These are phyloP conservation scores for Aspergillus flavus DNA, from an alignment of 2,329 filamentous ascomycete species.

Conservation along the genomic window DNA sequence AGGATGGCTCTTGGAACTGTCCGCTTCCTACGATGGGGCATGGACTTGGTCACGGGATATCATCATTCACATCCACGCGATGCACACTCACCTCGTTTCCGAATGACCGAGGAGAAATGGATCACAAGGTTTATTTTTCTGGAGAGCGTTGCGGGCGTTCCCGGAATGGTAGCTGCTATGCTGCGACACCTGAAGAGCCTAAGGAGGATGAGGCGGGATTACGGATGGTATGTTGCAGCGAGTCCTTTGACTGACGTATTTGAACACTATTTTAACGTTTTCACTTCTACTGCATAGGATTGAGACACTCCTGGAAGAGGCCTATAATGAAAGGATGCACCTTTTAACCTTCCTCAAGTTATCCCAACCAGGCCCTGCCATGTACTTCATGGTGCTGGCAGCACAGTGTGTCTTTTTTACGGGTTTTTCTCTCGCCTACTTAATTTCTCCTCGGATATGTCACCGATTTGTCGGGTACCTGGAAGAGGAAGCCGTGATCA, in stretches of 20 bases:
- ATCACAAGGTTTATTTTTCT: slow-evolving; percentile 88
- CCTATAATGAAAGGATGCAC: slow-evolving; percentile 93
- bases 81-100: slow-evolving; percentile 55
- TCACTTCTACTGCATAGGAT: slow-evolving; percentile 57
- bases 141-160: slow-evolving; percentile 91
- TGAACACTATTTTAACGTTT: background rate
- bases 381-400: slow-evolving; percentile 87
- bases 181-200: slow-evolving; percentile 84
- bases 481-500: slow-evolving; percentile 95
- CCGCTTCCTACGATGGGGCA: slow-evolving; percentile 72
- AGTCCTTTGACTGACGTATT: background rate
- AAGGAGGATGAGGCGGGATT: slow-evolving; percentile 84
- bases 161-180: slow-evolving; percentile 97
- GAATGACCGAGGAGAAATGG: slow-evolving; percentile 85
- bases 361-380: slow-evolving; percentile 81
- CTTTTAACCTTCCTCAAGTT: slow-evolving; percentile 91
- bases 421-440: slow-evolving; percentile 83
- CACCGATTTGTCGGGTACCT: slow-evolving; percentile 97
- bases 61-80: slow-evolving; percentile 65
- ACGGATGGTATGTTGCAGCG: slow-evolving; percentile 63
- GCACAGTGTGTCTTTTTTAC: slow-evolving; percentile 98
- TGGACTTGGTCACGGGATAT: slow-evolving; percentile 81
- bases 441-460: slow-evolving; percentile 81
- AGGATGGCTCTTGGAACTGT: slow-evolving; percentile 77
- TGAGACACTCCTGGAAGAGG: slow-evolving; percentile 85